Evolutionary conservation across 2,329 filamentous ascomycete species (phyloP), one percentile per base, ranked within the genome.

Genomic region (Tolypocladium ophioglossoides): DNA sequence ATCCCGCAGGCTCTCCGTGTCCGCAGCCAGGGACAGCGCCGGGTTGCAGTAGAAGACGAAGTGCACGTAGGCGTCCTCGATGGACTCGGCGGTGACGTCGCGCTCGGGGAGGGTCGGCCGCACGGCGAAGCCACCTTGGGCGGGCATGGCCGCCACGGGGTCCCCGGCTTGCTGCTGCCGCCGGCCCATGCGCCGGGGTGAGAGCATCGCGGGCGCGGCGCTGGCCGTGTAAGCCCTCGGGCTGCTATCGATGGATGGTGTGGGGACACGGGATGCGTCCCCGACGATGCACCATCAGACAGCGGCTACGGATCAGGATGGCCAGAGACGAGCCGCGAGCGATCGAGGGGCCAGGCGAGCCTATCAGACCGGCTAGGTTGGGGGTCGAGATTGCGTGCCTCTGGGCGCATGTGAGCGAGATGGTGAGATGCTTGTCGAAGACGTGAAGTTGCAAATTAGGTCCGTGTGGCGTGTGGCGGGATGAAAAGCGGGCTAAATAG

Each of bases 1-100:
- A 62, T 87, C 87, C 55, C 84, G 82, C 50, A 96, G 72, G 53
- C 85, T 82, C 3, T 77, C 70, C 0, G 88, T 86, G 69, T 95
- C 86, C 46, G 81, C 80, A 18, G 83, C 78, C n/a, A 78, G 67
- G 10, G 69, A 63, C 51, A 96, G 84, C 46, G 82, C 84, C 6
- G 91, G 91, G 68, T 96, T 96, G 76, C 91, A 96, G 70, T 91
- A 89, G 55, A 96, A 77, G 62, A 96, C 87, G 68, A 96, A 96
- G 60, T 76, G 71, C 56, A 91, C 85, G 67, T 91, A 96, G 51
- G 89, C 85, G 66, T 92, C 83, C 64, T 91, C 88, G 59, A 96
- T 85, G 14, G 79, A 87, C 2, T 80, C 79, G 61, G 83, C 79
- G 3, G 81, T 84, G 34, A 95, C 83, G 57, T 83, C 74, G 58